Evolutionary conservation across 2,329 filamentous ascomycete genomes (phyloP).

Genomic region (Monosporascus sp.): DNA sequence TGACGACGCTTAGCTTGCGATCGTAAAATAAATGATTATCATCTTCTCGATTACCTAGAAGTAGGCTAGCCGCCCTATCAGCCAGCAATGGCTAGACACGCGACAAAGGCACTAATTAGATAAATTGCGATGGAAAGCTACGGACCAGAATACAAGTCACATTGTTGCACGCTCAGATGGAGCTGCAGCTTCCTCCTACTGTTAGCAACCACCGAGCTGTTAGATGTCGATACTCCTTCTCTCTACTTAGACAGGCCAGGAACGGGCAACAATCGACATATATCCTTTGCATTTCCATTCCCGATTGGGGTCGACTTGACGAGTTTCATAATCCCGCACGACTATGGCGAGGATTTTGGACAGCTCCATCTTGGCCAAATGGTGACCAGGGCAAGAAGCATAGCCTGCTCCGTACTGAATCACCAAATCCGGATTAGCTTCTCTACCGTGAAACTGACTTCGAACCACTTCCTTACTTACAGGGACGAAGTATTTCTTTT

Average conservation of each 20-base stretch:
- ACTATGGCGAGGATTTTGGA: constrained; percentile 14
- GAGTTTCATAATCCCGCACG: constrained; percentile 14
- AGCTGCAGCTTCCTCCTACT: background rate
- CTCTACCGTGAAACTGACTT: background rate
- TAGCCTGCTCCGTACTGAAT: constrained; percentile 11
- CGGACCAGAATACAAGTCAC: background rate
- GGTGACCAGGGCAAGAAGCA: constrained; percentile 13
- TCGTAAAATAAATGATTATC: too few relatives aligned
- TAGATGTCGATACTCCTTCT: constrained; percentile 1
- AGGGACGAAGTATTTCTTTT: constrained; percentile 16
- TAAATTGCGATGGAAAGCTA: too few relatives aligned
- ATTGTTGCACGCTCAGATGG: background rate
- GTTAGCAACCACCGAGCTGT: background rate
- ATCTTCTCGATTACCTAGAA: too few relatives aligned
- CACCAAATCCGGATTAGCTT: background rate
- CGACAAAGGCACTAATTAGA: too few relatives aligned
- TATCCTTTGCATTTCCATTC: constrained; percentile 22
- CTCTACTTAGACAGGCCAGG: constrained; percentile 16
- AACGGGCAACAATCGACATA: constrained; percentile 17
- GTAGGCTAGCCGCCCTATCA: too few relatives aligned
- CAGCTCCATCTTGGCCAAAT: constrained; percentile 14
- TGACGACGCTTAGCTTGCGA: too few relatives aligned
- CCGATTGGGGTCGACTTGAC: constrained; percentile 13
- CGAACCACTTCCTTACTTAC: constrained; percentile 6
- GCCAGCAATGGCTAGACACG: too few relatives aligned